A percentile compares a stretch with the other conserved stretches of the same genome.
Conservation (phyloP, 2,329 filamentous ascomycete genomes). For the Colletotrichum tropicale region DNA sequence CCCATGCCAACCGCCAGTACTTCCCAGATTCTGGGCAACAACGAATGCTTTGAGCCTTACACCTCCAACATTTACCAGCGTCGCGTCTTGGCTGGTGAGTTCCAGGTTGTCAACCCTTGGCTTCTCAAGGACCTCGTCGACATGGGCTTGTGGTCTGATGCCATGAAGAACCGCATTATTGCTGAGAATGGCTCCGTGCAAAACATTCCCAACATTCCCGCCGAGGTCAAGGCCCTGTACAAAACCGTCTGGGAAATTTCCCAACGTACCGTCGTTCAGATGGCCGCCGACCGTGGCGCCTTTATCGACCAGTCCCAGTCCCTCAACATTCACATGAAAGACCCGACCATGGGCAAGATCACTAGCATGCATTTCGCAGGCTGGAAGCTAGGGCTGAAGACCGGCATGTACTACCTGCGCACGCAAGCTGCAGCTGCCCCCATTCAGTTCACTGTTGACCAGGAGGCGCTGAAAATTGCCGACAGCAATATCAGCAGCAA, state of each 20-base stretch:
- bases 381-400: constrained; percentile 99
- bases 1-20: constrained; percentile 98
- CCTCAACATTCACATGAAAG: constrained; percentile 99
- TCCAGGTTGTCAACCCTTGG: constrained; percentile 99
- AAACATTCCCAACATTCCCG: constrained; percentile 94
- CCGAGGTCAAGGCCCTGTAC: constrained; percentile 95
- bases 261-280: constrained; percentile 92
- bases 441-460: constrained; percentile 99
- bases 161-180: constrained; percentile 99
- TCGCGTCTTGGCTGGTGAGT: constrained; percentile 95
- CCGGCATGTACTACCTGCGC: constrained; percentile 99
- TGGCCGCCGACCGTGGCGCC: constrained; percentile 97
- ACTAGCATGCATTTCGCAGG: constrained; percentile 99
- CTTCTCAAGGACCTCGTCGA: constrained; percentile 97
- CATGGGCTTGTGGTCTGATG: constrained; percentile 97
- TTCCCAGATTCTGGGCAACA: constrained; percentile 97
- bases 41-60: constrained; percentile 99
- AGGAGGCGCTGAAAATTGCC: constrained; percentile 87
- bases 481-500: constrained; percentile 79
- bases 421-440: constrained; percentile 96
- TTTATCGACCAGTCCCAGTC: constrained; percentile 99
- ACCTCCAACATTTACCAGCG: constrained; percentile 99
- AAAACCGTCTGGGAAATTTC: constrained; percentile 99
- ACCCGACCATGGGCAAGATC: constrained; percentile 99
- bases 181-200: constrained; percentile 95